These are phyloP conservation scores for Podaxis carcinomalis DNA, from an alignment of 768 basidiomycete species.

Conservation along the genomic window DNA sequence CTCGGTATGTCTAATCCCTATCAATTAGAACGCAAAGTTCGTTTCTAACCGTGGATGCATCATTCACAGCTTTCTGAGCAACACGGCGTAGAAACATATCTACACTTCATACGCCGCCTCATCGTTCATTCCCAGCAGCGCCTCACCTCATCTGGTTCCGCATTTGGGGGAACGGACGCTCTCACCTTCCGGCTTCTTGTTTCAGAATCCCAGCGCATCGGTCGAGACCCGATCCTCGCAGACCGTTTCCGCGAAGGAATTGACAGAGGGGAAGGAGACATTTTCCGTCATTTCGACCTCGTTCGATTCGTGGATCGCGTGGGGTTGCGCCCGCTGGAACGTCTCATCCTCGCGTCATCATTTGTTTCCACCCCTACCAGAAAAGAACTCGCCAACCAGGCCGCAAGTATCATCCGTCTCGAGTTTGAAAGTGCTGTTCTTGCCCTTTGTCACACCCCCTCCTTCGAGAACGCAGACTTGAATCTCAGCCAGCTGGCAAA, in stretches of 20 bases:
- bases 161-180: slow-evolving; percentile 71
- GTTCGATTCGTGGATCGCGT: slow-evolving; percentile 79
- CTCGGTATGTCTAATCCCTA: slow-evolving; percentile 57
- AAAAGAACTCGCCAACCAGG: slow-evolving; percentile 59
- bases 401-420: slow-evolving; percentile 61
- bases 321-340: slow-evolving; percentile 75
- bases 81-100: slow-evolving; percentile 95
- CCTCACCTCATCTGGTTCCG: slow-evolving; percentile 52
- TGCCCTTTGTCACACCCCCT: slow-evolving; percentile 73
- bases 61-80: slow-evolving; percentile 82
- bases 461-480: slow-evolving; percentile 79
- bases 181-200: slow-evolving; percentile 82
- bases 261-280: slow-evolving; percentile 82
- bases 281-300: slow-evolving; percentile 81
- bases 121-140: slow-evolving; percentile 83
- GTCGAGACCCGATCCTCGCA: slow-evolving; percentile 85
- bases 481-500: slow-evolving; percentile 71
- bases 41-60: slow-evolving; percentile 11
- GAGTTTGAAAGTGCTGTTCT: slow-evolving; percentile 80
- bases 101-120: slow-evolving; percentile 95
- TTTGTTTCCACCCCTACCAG: slow-evolving; percentile 58
- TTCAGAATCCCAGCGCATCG: slow-evolving; percentile 85
- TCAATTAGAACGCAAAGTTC: slow-evolving; percentile 10
- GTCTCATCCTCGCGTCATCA: slow-evolving; percentile 71
- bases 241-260: slow-evolving; percentile 89